Evolutionary conservation across 2,329 filamentous ascomycete species (phyloP), one percentile per base, ranked within the genome.

Genomic region (Polychaeton citri): DNA sequence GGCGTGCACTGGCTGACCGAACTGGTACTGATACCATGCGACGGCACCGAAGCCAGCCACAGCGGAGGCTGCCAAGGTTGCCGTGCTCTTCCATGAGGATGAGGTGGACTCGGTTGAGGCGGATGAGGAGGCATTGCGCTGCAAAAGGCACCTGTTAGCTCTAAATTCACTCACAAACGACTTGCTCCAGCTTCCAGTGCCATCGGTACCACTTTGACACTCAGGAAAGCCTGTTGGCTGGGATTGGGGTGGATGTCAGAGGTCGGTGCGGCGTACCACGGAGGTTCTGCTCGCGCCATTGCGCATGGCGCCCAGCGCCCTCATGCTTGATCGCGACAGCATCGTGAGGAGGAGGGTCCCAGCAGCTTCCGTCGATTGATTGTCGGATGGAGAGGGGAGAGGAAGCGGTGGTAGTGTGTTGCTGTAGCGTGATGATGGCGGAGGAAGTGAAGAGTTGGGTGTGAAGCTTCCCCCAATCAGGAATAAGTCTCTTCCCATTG

Each of bases 21-120:
- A 96, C 53, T 93, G 79, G 66, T 94, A 85, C 65, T 88, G 93
- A 71, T 95, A 96, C 86, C 87, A 96, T 53, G 84, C 87, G 56
- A 88, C 78, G 50, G 88, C 88, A 54, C 86, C 87, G 64, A 84
- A 70, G 54, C 88, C 85, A 58, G 86, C 73, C 53, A 81, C 76
- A 52, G 86, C 94, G 52, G 90, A 87, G 59, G 82, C 83, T 55
- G 77, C 75, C 58, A 84, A 85, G 60, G 87, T 81, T 54, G 87
- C 71, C 66, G 88, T 95, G 63, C 90, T 72, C 65, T 79, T 79
- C 64, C 82, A 79, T 54, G 83, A 80, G 58, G 79, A 75, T 61
- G 77, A 70, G 61, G 81, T 74, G 61, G 75, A 71, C 63, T 80
- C 61, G 52, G 72, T 66, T 55, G 68, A 80, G 65, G 72, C 73